Conservation (phyloP, 768 basidiomycete genomes). For the Trametes elegans region DNA sequence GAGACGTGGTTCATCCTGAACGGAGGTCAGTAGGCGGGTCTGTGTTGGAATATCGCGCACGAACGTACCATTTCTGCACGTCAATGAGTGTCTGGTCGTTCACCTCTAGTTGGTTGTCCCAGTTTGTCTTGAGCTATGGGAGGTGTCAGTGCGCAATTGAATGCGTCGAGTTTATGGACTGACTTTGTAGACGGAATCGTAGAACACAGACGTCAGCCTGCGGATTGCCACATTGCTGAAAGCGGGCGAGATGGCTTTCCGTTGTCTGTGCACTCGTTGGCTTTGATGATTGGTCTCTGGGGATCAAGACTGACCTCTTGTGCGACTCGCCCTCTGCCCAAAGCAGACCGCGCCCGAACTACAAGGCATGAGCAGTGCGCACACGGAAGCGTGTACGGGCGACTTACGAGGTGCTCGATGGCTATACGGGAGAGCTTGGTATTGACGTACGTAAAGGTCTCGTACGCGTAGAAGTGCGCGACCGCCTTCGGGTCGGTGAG, state of each 20-base stretch:
- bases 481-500: conserved; percentile 42
- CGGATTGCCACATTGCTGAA: conserved; percentile 54
- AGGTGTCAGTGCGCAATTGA: not conserved
- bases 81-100: conserved; percentile 37
- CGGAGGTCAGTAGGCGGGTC: conserved; percentile 17
- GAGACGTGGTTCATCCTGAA: conserved; percentile 44
- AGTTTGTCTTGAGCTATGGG: conserved; percentile 35
- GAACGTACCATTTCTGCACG: conserved; percentile 42
- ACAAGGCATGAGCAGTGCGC: not conserved
- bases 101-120: conserved; percentile 27
- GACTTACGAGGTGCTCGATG: conserved; percentile 39
- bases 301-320: conserved; percentile 30
- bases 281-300: not conserved
- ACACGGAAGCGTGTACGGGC: not conserved
- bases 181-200: conserved; percentile 52
- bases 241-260: conserved; percentile 49
- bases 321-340: conserved; percentile 44
- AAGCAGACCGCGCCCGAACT: conserved; percentile 37
- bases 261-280: conserved; percentile 37
- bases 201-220: conserved; percentile 45
- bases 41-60: no score
- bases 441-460: conserved; percentile 48
- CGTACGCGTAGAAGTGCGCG: conserved; percentile 48
- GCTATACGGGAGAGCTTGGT: conserved; percentile 32
- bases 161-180: not conserved